Percentiles rank a stretch among this genome's conserved stretches.
Conservation (phyloP, 2,329 filamentous ascomycete species). For the Monosporascus sp. region DNA sequence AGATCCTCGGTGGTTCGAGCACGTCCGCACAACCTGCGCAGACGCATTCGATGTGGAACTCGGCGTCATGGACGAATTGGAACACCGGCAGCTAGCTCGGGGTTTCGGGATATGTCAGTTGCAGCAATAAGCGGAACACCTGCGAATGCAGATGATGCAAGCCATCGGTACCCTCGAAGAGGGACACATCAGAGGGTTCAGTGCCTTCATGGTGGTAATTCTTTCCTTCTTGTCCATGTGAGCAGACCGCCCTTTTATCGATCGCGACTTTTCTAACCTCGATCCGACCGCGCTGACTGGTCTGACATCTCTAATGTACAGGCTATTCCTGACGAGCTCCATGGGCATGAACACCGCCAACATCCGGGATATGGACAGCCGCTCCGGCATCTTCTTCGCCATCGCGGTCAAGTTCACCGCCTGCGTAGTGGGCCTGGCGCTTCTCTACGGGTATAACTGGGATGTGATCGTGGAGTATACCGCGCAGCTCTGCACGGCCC, state of each 20-base stretch:
- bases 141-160: background rate
- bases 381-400: slow-evolving; percentile 11
- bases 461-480: background rate
- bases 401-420: slow-evolving; percentile 8
- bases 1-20: background rate
- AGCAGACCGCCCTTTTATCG: background rate
- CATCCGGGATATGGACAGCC: slow-evolving; percentile 10
- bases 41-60: too few relatives aligned
- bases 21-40: too few relatives aligned
- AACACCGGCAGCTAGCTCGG: too few relatives aligned
- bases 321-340: slow-evolving; percentile 15
- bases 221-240: slow-evolving; percentile 14
- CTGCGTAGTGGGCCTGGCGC: slow-evolving; percentile 9
- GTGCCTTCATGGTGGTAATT: slow-evolving; percentile 14
- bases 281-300: too few relatives aligned
- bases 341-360: slow-evolving; percentile 16
- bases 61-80: too few relatives aligned
- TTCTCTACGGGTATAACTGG: slow-evolving; percentile 14
- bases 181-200: slow-evolving; percentile 14
- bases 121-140: too few relatives aligned
- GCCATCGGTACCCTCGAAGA: slow-evolving; percentile 14
- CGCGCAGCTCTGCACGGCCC: too few relatives aligned
- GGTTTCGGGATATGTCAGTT: too few relatives aligned
- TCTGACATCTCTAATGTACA: background rate
- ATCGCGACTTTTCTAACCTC: too few relatives aligned